phyloP scores from a whole-genome alignment of 129 eudicot genomes.

The Deinandra increscens region DNA sequence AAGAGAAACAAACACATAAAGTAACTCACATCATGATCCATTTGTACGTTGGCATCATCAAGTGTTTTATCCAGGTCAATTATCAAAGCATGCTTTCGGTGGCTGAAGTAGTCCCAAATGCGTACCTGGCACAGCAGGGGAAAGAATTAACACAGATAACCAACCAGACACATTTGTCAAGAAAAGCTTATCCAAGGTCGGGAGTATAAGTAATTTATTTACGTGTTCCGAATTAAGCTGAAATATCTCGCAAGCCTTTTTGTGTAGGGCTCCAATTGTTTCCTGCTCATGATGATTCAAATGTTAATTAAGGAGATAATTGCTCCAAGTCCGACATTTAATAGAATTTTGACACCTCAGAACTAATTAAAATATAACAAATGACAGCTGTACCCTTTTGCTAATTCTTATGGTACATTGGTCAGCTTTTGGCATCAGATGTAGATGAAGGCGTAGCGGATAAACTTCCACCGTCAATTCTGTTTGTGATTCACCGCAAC shows the following conservation, averaged over 20 bases:
- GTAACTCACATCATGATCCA: constrained; percentile 90
- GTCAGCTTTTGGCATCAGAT: constrained; percentile 75
- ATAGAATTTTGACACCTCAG: neutral
- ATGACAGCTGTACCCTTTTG: constrained; percentile 60
- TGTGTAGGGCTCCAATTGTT: constrained; percentile 76
- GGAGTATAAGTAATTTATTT: constrained; percentile 19
- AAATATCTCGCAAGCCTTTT: constrained; percentile 78
- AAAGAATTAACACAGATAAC: constrained; percentile 17
- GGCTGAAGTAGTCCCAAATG: constrained; percentile 89
- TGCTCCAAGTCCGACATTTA: neutral
- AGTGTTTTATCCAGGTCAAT: constrained; percentile 87
- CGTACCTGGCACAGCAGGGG: constrained; percentile 47
- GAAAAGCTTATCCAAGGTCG: constrained; percentile 10
- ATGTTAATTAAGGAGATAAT: neutral
- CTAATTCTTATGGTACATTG: constrained; percentile 75
- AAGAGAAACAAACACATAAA: constrained; percentile 20
- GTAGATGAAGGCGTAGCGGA: constrained; percentile 80
- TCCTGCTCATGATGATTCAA: constrained; percentile 53
- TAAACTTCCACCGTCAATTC: constrained; percentile 93
- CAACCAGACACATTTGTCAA: constrained; percentile 1
- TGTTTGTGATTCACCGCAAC: constrained; percentile 78
- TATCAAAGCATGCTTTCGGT: constrained; percentile 80
- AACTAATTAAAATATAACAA: constrained; percentile 9
- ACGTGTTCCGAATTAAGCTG: constrained; percentile 72
- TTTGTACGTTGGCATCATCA: constrained; percentile 87